Evolutionary conservation across 2,329 filamentous ascomycete species (phyloP).

Genomic region (Orbilia oligospora): DNA sequence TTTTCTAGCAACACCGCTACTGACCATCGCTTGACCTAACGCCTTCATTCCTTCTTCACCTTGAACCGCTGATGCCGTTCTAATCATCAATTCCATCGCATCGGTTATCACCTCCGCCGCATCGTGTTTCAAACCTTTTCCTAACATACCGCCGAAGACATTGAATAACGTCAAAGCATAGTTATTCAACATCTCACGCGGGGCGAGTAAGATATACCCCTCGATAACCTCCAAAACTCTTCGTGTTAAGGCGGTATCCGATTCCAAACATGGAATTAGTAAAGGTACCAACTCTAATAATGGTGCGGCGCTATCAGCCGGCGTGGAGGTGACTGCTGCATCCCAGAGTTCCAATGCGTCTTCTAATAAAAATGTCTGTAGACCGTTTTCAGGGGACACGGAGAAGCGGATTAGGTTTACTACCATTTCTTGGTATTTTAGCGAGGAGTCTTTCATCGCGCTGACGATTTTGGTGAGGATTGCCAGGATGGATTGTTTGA

Average conservation of each 20-base stretch:
- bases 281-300: slow-evolving; percentile 76
- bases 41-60: slow-evolving; percentile 74
- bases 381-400: slow-evolving; percentile 79
- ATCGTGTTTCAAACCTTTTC: slow-evolving; percentile 69
- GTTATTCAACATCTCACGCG: slow-evolving; percentile 76
- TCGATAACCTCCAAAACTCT: slow-evolving; percentile 77
- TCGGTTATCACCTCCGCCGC: slow-evolving; percentile 73
- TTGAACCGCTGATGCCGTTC: slow-evolving; percentile 75
- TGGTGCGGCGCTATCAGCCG: slow-evolving; percentile 74
- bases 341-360: slow-evolving; percentile 93
- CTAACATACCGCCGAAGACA: slow-evolving; percentile 69
- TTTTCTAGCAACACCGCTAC: slow-evolving; percentile 75
- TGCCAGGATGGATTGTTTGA: slow-evolving; percentile 92
- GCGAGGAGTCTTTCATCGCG: slow-evolving; percentile 83
- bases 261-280: slow-evolving; percentile 77
- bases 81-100: slow-evolving; percentile 77
- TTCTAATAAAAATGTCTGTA: slow-evolving; percentile 86
- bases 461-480: slow-evolving; percentile 88
- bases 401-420: slow-evolving; percentile 86
- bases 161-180: slow-evolving; percentile 69
- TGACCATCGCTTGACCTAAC: slow-evolving; percentile 77
- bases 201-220: slow-evolving; percentile 79
- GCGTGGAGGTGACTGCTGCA: slow-evolving; percentile 78
- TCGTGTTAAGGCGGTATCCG: slow-evolving; percentile 76
- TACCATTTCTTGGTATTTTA: slow-evolving; percentile 83